Evolutionary conservation across 148 eudicot species (phyloP).

Genomic region (Vaccinium darrowii): DNA sequence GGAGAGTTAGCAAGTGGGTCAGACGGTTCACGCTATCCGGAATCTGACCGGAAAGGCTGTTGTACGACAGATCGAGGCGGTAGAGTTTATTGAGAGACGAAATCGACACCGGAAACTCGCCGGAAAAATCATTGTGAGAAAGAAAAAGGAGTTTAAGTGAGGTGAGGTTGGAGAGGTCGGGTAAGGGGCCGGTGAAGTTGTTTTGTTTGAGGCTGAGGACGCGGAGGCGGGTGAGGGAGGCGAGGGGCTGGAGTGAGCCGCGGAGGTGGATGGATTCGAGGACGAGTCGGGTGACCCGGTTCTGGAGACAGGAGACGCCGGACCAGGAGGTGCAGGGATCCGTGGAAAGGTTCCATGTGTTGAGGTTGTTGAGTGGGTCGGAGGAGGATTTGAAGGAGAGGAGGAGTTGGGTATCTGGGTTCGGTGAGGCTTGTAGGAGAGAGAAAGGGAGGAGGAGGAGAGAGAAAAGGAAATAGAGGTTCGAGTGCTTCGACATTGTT

Average conservation of each 20-base stretch:
- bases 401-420: constrained; percentile 48
- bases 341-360: constrained; percentile 44
- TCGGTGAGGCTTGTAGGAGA: constrained; percentile 21
- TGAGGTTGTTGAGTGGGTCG: constrained; percentile 38
- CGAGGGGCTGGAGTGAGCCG: constrained; percentile 35
- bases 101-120: constrained; percentile 39
- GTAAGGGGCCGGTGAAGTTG: constrained; percentile 49
- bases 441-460: constrained; percentile 21
- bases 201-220: constrained; percentile 62
- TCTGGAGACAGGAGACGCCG: constrained; percentile 50
- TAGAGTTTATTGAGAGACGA: constrained; percentile 39
- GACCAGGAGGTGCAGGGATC: constrained; percentile 44
- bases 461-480: not conserved
- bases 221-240: constrained; percentile 53
- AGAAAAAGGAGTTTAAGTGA: constrained; percentile 56
- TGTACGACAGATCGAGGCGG: constrained; percentile 73
- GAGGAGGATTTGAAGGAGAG: constrained; percentile 53
- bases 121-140: constrained; percentile 56
- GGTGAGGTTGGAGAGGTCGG: constrained; percentile 52
- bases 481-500: constrained; percentile 16
- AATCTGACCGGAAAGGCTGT: constrained; percentile 48
- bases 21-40: constrained; percentile 34
- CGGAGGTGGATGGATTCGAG: constrained; percentile 55
- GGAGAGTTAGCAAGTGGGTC: constrained; percentile 52
- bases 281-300: constrained; percentile 63